phyloP scores from a whole-genome alignment of 441 rosid species.

The Populus trichocarpa region DNA sequence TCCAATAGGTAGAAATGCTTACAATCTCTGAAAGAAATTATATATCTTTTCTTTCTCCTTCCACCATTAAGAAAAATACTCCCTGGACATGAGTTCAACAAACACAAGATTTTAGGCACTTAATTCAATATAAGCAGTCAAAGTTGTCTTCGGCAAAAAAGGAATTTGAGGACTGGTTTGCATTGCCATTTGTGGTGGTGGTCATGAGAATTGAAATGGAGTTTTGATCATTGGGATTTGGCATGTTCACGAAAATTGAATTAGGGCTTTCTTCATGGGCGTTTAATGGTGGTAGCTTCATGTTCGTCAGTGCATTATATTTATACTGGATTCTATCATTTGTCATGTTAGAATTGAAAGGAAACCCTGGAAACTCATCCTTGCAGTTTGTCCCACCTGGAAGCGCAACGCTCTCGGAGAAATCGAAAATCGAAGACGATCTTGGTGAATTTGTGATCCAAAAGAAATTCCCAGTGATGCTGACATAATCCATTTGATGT shows the following conservation, averaged over 20 bases:
- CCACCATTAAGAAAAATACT: background rate
- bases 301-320: slow-evolving; percentile 25
- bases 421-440: slow-evolving; percentile 25
- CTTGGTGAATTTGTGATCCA: slow-evolving; percentile 23
- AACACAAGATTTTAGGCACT: background rate
- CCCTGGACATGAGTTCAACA: background rate
- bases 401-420: slow-evolving; percentile 18
- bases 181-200: slow-evolving; percentile 1
- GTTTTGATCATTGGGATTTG: slow-evolving; percentile 18
- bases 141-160: slow-evolving; percentile 17
- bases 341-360: slow-evolving; percentile 25
- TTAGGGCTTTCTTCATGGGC: slow-evolving; percentile 28
- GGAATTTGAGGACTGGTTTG: slow-evolving; percentile 22
- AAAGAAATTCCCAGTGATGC: slow-evolving; percentile 49
- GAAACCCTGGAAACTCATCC: slow-evolving; percentile 10
- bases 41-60: background rate
- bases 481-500: slow-evolving; percentile 38
- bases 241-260: slow-evolving; percentile 19
- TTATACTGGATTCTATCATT: slow-evolving; percentile 13
- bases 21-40: background rate
- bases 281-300: slow-evolving; percentile 30
- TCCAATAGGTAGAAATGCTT: background rate
- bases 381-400: slow-evolving; percentile 21
- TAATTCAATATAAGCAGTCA: slow-evolving; percentile 18
- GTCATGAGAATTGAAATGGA: slow-evolving; percentile 23